A percentile compares a stretch with the other conserved stretches of the same genome.
Conservation (phyloP, 495 filamentous ascomycete species). For the Chaetomium cochliodes region DNA sequence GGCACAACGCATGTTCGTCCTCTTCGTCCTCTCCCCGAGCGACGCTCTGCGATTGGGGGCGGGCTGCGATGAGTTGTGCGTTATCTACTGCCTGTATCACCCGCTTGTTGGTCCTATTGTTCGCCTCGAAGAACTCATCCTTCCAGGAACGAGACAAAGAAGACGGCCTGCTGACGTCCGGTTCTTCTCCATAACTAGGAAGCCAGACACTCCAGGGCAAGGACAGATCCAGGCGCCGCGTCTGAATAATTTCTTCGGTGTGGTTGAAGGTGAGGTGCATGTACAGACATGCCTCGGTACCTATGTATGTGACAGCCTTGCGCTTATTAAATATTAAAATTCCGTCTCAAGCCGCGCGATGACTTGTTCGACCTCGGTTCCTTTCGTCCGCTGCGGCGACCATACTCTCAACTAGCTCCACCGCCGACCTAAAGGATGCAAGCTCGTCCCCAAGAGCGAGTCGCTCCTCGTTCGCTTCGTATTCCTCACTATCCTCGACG, state of each 20-base stretch:
- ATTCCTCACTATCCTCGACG: constrained; percentile 2
- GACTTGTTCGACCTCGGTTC: not conserved
- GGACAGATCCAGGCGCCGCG: too few species aligned
- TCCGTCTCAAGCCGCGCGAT: too few species aligned
- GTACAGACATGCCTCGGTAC: too few species aligned
- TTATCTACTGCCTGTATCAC: not conserved
- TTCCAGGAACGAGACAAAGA: not conserved
- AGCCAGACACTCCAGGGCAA: too few species aligned
- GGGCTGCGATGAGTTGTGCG: not conserved
- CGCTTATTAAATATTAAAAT: too few species aligned
- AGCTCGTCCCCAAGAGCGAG: constrained; percentile 39
- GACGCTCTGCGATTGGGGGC: not conserved
- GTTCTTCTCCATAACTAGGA: too few species aligned
- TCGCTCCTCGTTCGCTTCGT: constrained; percentile 5
- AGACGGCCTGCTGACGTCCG: too few species aligned
- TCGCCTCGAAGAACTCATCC: not conserved
- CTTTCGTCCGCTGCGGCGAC: constrained; percentile 45
- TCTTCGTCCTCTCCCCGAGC: not conserved
- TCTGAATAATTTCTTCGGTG: too few species aligned
- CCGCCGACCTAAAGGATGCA: constrained; percentile 47
- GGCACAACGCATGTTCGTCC: constrained; percentile 21
- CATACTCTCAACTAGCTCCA: constrained; percentile 46
- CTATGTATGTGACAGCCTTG: not conserved
- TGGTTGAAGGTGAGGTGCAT: too few species aligned
- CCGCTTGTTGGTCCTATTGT: not conserved